phyloP scores from a whole-genome alignment of 2,329 filamentous ascomycete genomes.

The Neonectria ditissima region DNA sequence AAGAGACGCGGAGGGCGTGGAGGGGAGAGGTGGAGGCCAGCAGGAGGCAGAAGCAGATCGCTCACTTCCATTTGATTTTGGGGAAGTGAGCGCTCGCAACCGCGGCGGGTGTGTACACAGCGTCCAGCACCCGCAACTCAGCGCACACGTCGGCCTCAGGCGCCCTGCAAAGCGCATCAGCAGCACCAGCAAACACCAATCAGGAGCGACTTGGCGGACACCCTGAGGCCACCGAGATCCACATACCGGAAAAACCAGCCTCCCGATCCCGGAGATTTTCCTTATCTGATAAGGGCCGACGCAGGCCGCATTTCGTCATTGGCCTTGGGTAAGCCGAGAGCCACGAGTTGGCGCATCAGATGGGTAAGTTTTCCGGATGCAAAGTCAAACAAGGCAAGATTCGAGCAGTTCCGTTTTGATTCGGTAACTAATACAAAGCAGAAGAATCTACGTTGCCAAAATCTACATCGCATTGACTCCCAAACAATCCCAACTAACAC shows the following conservation, averaged over 20 bases:
- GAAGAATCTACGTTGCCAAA: neutral
- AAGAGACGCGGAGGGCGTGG: constrained; percentile 33
- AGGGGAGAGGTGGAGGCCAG: constrained; percentile 39
- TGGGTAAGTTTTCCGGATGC: neutral
- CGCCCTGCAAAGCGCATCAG: constrained; percentile 28
- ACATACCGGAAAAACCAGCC: constrained; percentile 38
- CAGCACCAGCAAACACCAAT: neutral
- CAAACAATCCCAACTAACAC: neutral
- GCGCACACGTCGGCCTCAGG: constrained; percentile 32
- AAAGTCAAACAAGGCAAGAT: neutral
- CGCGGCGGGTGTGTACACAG: constrained; percentile 30
- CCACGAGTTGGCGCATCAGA: neutral
- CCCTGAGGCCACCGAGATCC: constrained; percentile 18
- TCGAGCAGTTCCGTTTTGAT: neutral
- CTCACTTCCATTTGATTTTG: constrained; percentile 41
- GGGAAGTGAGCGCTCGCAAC: constrained; percentile 40
- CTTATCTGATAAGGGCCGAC: constrained; percentile 41
- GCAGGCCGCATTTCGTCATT: constrained; percentile 41
- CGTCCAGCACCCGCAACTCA: constrained; percentile 24
- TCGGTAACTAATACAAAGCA: constrained; percentile 8
- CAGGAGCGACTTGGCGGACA: constrained; percentile 18
- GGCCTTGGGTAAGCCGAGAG: constrained; percentile 3
- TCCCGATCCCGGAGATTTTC: constrained; percentile 39
- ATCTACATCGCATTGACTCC: neutral
- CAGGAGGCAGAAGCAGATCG: constrained; percentile 37